These are phyloP conservation scores for Seiridium cupressi DNA, from an alignment of 2,329 filamentous ascomycete species.

Conservation along the genomic window DNA sequence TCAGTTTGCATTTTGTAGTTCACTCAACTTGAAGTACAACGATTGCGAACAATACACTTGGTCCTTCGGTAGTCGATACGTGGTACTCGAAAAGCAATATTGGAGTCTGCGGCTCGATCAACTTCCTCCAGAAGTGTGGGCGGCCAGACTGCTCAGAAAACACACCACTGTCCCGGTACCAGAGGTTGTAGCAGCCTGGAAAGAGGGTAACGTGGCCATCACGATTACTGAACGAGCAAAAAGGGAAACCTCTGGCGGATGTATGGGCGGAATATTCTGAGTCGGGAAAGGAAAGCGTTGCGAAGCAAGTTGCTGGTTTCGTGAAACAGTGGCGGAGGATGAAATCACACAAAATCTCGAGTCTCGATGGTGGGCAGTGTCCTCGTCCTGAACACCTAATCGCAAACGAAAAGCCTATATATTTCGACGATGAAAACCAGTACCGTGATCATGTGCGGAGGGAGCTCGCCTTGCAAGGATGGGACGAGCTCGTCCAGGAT, in stretches of 20 bases:
- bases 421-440: constrained; percentile 13
- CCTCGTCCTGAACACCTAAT: constrained; percentile 18
- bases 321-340: constrained; percentile 19
- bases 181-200: constrained; percentile 23
- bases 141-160: constrained; percentile 13
- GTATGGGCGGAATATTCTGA: constrained; percentile 20
- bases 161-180: constrained; percentile 18
- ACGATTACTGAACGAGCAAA: constrained; percentile 20
- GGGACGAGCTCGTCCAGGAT: constrained; percentile 12
- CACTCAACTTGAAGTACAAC: constrained; percentile 21
- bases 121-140: constrained; percentile 17
- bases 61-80: constrained; percentile 21
- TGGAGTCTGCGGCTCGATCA: constrained; percentile 10
- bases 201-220: constrained; percentile 22
- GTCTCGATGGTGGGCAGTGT: constrained; percentile 16
- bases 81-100: constrained; percentile 21
- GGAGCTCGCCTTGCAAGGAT: constrained; percentile 9
- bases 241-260: constrained; percentile 21
- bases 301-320: constrained; percentile 17
- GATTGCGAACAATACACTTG: constrained; percentile 21
- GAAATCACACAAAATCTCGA: constrained; percentile 14
- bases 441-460: constrained; percentile 16
- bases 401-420: constrained; percentile 13
- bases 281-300: constrained; percentile 11
- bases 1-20: constrained; percentile 17